A percentile compares a stretch with the other conserved stretches of the same genome.
These are phyloP conservation scores for Phytophthora pini DNA, from an alignment of 352 stramenopile genomes.

Conservation along the genomic window DNA sequence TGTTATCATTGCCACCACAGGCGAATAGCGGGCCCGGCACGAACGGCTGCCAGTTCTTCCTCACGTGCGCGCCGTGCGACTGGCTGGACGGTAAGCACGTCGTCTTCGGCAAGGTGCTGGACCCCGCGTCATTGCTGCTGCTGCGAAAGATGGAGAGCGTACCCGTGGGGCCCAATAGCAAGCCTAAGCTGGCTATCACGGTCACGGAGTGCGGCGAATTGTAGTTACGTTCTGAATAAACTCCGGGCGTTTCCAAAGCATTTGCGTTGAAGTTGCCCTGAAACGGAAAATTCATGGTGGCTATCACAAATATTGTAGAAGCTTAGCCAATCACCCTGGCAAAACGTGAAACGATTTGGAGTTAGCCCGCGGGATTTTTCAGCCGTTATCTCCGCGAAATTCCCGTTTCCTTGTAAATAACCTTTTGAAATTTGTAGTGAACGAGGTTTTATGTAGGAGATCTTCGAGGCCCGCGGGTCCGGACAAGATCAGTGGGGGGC, in stretches of 20 bases:
- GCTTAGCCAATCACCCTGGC: no score
- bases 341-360: neutral
- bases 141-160: conserved; percentile 94
- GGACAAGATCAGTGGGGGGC: conserved; percentile 1
- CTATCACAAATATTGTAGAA: no score
- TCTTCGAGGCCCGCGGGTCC: conserved; percentile 19
- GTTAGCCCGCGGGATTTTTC: neutral
- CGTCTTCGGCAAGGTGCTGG: conserved; percentile 96
- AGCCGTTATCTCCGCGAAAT: neutral
- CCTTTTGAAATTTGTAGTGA: neutral
- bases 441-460: conserved; percentile 39
- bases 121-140: conserved; percentile 84
- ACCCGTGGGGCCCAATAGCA: conserved; percentile 79
- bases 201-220: conserved; percentile 92
- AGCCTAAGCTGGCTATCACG: conserved; percentile 87
- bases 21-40: conserved; percentile 95
- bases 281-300: neutral
- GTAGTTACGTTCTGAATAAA: conserved; percentile 33
- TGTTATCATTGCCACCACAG: conserved; percentile 27
- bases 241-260: conserved; percentile 1
- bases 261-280: conserved; percentile 2
- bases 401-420: neutral
- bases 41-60: conserved; percentile 97
- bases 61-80: conserved; percentile 93
- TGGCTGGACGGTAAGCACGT: conserved; percentile 97